Conservation (phyloP, 352 stramenopile species). For the Phytophthora colocasiae region DNA sequence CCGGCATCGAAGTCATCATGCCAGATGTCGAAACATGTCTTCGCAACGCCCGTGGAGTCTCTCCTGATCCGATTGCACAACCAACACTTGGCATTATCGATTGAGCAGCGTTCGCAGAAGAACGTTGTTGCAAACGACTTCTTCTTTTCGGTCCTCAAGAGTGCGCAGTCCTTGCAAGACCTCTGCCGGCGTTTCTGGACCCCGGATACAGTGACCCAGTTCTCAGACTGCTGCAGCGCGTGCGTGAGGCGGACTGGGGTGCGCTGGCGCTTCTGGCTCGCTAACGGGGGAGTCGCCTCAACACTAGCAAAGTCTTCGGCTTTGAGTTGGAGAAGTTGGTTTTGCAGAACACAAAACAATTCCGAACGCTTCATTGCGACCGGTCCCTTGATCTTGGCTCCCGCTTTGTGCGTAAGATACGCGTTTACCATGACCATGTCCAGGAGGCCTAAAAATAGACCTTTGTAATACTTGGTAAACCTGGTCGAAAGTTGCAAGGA, state of each 20-base stretch:
- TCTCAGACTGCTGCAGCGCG: background rate
- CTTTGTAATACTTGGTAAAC: no score
- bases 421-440: background rate
- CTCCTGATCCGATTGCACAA: background rate
- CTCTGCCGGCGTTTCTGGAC: background rate
- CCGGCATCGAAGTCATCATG: background rate
- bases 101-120: conserved; percentile 1
- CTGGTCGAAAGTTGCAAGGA: no score
- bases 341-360: no score
- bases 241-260: background rate
- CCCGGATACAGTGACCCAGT: background rate
- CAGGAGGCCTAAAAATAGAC: background rate
- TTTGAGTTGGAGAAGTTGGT: background rate
- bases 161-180: background rate
- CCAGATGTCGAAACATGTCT: conserved; percentile 1
- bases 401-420: background rate
- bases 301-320: background rate
- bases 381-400: no score
- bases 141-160: background rate
- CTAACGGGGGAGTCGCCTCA: background rate
- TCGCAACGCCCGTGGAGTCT: background rate
- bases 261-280: background rate
- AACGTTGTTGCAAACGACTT: background rate
- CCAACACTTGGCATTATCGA: background rate
- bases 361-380: no score